These are phyloP conservation scores for Lodderomyces parapsilosis DNA, from an alignment of 1,139 yeast genomes.

Conservation along the genomic window DNA sequence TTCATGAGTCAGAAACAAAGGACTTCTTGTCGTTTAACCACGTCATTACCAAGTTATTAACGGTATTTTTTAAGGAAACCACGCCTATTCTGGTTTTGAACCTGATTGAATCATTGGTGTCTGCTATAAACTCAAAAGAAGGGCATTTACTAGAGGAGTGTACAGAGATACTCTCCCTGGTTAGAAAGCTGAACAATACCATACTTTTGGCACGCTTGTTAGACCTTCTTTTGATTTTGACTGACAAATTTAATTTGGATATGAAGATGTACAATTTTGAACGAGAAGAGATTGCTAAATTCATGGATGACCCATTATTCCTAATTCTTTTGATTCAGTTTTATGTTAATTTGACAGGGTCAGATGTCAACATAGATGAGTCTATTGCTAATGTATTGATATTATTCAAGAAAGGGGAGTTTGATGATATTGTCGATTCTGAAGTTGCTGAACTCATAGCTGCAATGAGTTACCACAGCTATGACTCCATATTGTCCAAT, in stretches of 20 bases:
- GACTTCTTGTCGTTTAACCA: slow-evolving; percentile 16
- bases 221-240: slow-evolving; percentile 16
- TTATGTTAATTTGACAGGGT: slow-evolving; percentile 23
- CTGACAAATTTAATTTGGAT: slow-evolving; percentile 10
- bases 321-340: slow-evolving; percentile 27
- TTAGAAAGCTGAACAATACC: slow-evolving; percentile 15
- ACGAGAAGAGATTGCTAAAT: slow-evolving; percentile 15
- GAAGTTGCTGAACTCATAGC: slow-evolving; percentile 12
- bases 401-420: slow-evolving; percentile 14
- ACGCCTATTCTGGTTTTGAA: slow-evolving; percentile 17
- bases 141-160: slow-evolving; percentile 11
- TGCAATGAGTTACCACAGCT: slow-evolving; percentile 11
- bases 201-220: slow-evolving; percentile 24
- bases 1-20: slow-evolving; percentile 17
- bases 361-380: slow-evolving; percentile 13
- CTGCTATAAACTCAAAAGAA: slow-evolving; percentile 8
- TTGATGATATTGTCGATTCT: slow-evolving; percentile 11
- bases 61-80: slow-evolving; percentile 9
- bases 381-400: slow-evolving; percentile 15
- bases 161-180: slow-evolving; percentile 5
- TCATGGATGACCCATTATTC: slow-evolving; percentile 26
- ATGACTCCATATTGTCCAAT: slow-evolving; percentile 11
- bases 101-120: slow-evolving; percentile 21
- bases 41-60: slow-evolving; percentile 8
- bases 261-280: slow-evolving; percentile 15